Conservation (phyloP, 768 basidiomycete genomes). For the Steccherinum ochraceum region DNA sequence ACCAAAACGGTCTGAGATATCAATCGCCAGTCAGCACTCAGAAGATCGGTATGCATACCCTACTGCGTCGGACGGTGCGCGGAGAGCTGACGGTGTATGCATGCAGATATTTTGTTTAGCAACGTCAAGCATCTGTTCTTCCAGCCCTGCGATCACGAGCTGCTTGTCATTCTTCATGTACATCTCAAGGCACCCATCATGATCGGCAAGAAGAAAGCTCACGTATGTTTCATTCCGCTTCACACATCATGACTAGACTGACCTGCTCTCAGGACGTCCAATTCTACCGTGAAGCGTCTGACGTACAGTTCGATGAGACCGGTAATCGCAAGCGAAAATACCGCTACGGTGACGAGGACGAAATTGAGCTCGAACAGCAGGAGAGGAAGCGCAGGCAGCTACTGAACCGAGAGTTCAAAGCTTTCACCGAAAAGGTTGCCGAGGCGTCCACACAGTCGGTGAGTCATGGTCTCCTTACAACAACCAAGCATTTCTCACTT, state of each 20-base stretch:
- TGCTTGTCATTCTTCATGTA: conserved; percentile 89
- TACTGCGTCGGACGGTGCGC: too few relatives aligned
- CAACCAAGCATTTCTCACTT: conserved; percentile 1
- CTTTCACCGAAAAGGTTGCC: conserved; percentile 87
- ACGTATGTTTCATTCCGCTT: conserved; percentile 42
- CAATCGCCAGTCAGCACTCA: conserved; percentile 81
- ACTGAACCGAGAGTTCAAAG: conserved; percentile 91
- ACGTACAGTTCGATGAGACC: conserved; percentile 97
- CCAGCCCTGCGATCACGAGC: conserved; percentile 96
- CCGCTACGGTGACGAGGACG: conserved; percentile 97
- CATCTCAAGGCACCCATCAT: conserved; percentile 95
- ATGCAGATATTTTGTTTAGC: conserved; percentile 82
- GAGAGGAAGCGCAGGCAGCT: conserved; percentile 85
- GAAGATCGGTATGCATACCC: conserved; percentile 87
- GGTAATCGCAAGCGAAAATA: conserved; percentile 98
- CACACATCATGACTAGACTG: conserved; percentile 3
- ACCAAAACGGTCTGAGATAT: conserved; percentile 94
- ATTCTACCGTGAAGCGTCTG: conserved; percentile 96
- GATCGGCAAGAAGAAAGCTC: conserved; percentile 98
- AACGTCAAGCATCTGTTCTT: conserved; percentile 99
- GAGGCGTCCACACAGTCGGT: conserved; percentile 78
- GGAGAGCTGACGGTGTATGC: too few relatives aligned
- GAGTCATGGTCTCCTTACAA: conserved; percentile 24
- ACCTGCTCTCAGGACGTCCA: conserved; percentile 71
- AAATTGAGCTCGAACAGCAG: conserved; percentile 97